A percentile compares a stretch with the other conserved stretches of the same genome.
phyloP scores from a whole-genome alignment of 2,329 filamentous ascomycete species.

The Monilinia vaccinii-corymbosi region DNA sequence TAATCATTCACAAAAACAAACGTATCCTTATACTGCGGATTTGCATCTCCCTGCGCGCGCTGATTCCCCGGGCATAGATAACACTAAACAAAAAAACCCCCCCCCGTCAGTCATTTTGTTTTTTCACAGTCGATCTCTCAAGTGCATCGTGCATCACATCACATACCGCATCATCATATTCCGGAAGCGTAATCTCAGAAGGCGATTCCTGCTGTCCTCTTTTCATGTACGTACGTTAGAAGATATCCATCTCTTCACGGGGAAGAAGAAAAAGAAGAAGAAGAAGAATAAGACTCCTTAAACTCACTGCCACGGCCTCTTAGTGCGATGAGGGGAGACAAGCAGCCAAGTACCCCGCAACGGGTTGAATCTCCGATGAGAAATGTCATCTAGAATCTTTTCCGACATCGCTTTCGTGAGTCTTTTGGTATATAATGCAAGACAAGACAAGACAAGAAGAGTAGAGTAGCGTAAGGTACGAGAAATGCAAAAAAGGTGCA shows the following conservation, averaged over 20 bases:
- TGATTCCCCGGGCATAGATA: slow-evolving; percentile 91
- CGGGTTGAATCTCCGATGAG: slow-evolving; percentile 88
- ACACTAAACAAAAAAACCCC: slow-evolving; percentile 51
- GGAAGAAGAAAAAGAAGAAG: neutral
- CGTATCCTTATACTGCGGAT: slow-evolving; percentile 77
- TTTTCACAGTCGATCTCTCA: neutral
- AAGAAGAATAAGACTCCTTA: too few relatives aligned
- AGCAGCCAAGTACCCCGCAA: slow-evolving; percentile 85
- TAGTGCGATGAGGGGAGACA: slow-evolving; percentile 91
- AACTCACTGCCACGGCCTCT: slow-evolving; percentile 92
- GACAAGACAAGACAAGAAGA: too few relatives aligned
- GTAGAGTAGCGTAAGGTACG: too few relatives aligned
- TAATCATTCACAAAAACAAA: slow-evolving; percentile 98
- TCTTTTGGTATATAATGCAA: too few relatives aligned
- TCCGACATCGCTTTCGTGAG: slow-evolving; percentile 49
- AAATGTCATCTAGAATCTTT: slow-evolving; percentile 85
- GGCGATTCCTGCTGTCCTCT: slow-evolving; percentile 73
- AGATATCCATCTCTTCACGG: too few relatives aligned
- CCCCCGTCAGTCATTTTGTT: slow-evolving; percentile 11
- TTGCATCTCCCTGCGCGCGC: slow-evolving; percentile 75
- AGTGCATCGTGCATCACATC: neutral
- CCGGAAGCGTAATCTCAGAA: slow-evolving; percentile 58
- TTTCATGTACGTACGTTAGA: slow-evolving; percentile 10
- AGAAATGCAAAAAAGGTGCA: too few relatives aligned
- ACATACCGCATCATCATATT: slow-evolving; percentile 66